Base-by-base conservation (phyloP, 441 rosid genomes). In the Omphalea diandra region DNA sequence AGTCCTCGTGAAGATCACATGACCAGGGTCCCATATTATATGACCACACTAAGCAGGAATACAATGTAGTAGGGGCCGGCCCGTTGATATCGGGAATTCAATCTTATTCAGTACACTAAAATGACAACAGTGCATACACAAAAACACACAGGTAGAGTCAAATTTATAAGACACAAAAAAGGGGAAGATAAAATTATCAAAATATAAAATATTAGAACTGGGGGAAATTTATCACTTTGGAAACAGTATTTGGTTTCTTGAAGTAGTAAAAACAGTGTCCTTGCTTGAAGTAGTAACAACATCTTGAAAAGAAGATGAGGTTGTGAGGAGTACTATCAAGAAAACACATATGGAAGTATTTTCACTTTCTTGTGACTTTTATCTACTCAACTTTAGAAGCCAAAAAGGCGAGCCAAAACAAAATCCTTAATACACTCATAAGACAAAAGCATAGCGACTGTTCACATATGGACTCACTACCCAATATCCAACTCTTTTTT, bases 31-130 rank as follows among this genome's bases (percentile, higher is more conserved):
- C 18, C 61, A 29, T 77, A 53, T 38, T 40, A 52, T 40, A 52
- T 77, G 68, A 71, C 63, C 78, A 70, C 79, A 68, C 82, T 64
- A 73, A 75, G 70, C 70, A 73, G 72, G 17, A 47, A 38, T 50
- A 60, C 77, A 76, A 80, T 70, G 68, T 68, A 61, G 90, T 82
- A 88, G 87, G 96, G 93, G 91, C 83, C 87, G 75, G 66, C 73
- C 83, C 69, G 54, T 47, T 29, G 38, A 79, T 64, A 64, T 71
- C 66, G 33, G 67, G 22, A 57, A 74, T 63, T 58, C 43, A 67
- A 65, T 75, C 76, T 73, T 72, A 60, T 41, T 55, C 62, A 54
- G 71, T 27, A 54, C 71, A 68, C 74, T 57, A 69, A 55, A 73
- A 64, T 73, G 81, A 57, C 74, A 73, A 41, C 46, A 72, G 68